Evolutionary conservation across 2,329 filamentous ascomycete genomes (phyloP).

Genomic region (Hortaea werneckii): DNA sequence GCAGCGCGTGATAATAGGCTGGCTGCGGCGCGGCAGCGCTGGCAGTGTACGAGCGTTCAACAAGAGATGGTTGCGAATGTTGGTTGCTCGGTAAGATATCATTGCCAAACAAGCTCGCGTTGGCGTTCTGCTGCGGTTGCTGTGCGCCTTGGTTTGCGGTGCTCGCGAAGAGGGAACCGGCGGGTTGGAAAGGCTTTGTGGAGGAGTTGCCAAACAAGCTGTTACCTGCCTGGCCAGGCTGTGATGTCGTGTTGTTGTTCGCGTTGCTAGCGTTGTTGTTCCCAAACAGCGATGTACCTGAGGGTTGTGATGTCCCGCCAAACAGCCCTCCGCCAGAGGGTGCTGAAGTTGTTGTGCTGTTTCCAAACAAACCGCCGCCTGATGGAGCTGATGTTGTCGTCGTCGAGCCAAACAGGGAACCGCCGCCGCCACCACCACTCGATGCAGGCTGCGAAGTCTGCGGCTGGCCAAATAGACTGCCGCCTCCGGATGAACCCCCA

Average conservation of each 20-base stretch:
- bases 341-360: neutral
- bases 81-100: conserved; percentile 6
- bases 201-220: conserved; percentile 7
- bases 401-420: neutral
- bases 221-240: neutral
- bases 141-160: conserved; percentile 1
- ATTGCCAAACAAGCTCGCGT: conserved; percentile 6
- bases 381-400: neutral
- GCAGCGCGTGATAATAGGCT: conserved; percentile 54
- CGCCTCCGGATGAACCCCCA: neutral
- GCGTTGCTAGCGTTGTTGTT: neutral
- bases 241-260: neutral
- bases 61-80: neutral
- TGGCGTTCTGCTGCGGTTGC: conserved; percentile 1
- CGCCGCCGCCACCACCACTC: neutral
- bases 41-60: conserved; percentile 1
- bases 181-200: conserved; percentile 1
- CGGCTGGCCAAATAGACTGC: neutral
- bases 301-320: neutral
- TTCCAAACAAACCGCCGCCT: conserved; percentile 1
- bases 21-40: conserved; percentile 6
- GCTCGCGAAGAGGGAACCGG: neutral
- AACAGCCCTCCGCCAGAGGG: conserved; percentile 1
- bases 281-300: neutral
- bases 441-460: neutral